These are phyloP conservation scores for Phylloboletellus chloephorus DNA, from an alignment of 1,284 basidiomycete species.

Conservation along the genomic window DNA sequence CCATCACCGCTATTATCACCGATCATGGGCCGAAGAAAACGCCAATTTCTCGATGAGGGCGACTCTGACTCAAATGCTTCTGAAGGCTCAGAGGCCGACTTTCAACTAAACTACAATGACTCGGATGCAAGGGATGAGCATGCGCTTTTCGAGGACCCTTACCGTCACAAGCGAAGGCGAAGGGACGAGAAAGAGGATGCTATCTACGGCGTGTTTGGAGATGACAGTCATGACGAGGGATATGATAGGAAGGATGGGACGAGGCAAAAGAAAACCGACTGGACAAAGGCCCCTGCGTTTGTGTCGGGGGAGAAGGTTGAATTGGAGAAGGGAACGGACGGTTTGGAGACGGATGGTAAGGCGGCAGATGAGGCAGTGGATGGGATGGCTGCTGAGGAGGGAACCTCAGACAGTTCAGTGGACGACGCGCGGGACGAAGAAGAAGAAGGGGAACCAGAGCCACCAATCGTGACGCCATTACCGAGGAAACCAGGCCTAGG, in stretches of 20 bases:
- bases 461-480: constrained; percentile 27
- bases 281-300: constrained; percentile 79
- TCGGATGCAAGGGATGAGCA: constrained; percentile 73
- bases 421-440: constrained; percentile 39
- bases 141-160: constrained; percentile 75
- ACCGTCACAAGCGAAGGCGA: constrained; percentile 61
- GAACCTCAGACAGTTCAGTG: constrained; percentile 33
- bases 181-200: constrained; percentile 70
- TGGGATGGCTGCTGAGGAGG: constrained; percentile 20
- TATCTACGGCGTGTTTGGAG: constrained; percentile 80
- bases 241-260: constrained; percentile 26
- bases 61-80: constrained; percentile 64
- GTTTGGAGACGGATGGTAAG: constrained; percentile 37
- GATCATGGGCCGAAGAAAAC: constrained; percentile 80
- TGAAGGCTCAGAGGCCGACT: constrained; percentile 44
- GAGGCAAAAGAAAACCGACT: constrained; percentile 45
- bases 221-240: constrained; percentile 64
- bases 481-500: constrained; percentile 25
- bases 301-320: constrained; percentile 55
- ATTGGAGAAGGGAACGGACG: constrained; percentile 40
- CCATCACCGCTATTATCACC: not conserved
- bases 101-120: constrained; percentile 52
- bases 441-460: constrained; percentile 42
- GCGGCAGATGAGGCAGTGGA: constrained; percentile 38
- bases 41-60: constrained; percentile 70